Evolutionary conservation across 2,329 filamentous ascomycete species (phyloP), one percentile per base, ranked within the genome.

Genomic region (Lecanosticta acicola): DNA sequence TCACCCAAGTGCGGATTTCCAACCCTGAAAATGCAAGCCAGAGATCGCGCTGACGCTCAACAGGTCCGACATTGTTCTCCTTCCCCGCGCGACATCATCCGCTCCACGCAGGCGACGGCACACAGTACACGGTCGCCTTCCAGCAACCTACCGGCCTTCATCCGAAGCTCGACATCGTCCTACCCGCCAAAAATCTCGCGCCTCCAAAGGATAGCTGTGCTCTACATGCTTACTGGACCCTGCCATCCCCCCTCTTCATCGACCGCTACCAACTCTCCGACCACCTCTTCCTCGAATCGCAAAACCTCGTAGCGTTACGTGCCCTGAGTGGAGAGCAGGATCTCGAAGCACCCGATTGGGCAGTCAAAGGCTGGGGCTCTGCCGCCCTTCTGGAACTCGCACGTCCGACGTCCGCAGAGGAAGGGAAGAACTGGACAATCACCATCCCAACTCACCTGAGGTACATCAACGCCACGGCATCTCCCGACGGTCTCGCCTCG

Each of bases 341-440:
- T 56, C 81, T 97, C 43, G 91, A 97, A 70, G 89, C 88, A 0
- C 91, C 91, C 1, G 84, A 84, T 58, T 97, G 94, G 72, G 80
- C 83, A 1, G 76, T 88, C 21, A 62, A 76, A 4, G 67, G 74
- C 24, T 96, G 91, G 91, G 91, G 91, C 3, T 90, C 85, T 0
- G 80, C 77, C 13, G 74, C 88, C 13, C 74, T 96, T 3, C 68
- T 96, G 16, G 83, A 93, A 62, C 75, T 97, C 32, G 77, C 79
- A 0, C 47, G 56, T 5, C 56, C 63, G 3, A 19, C 40, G 29
- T 20, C 46, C 5, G 32, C 43, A 13, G 33, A 42, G 1, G 45
- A 29, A 11, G 21, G 32, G 33, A 20, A 17, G 35, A 14, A 64
- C 1, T 88, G 81, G 80, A 84, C 77, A 4, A 78, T 77, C 9